Base-by-base conservation (phyloP, 495 filamentous ascomycete genomes). In the Penicillium goetzii region DNA sequence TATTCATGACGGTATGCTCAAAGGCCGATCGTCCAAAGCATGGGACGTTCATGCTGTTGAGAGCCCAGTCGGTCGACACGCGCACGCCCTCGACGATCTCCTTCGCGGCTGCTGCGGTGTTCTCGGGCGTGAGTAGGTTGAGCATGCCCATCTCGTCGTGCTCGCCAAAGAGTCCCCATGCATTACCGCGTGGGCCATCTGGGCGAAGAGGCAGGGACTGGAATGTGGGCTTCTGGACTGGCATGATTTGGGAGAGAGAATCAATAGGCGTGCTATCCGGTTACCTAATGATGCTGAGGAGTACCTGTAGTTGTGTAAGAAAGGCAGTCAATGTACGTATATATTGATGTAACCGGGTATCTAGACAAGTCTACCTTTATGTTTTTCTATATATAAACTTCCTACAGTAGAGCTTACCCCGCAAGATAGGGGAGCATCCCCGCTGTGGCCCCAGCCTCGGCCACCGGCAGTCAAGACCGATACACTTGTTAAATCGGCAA, bases 41-140 rank as follows among this genome's bases (percentile, higher is more conserved):
- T 1, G 79, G 74, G 6, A 51, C 47, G 10, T 41, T 33, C 26
- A 72, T 72, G 30, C 70, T 70, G 61, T 73, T 68, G 12, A 83
- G 72, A 1, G 69, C 33, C 80, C 79, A 82, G 56, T 82, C 76
- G 5, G 79, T 72, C 9, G 71, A 76, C 0, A 85, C 71, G 4
- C 82, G 75, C 3, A 78, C 68, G 0, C 85, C 85, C 1, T 80
- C 78, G 36, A 72, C 64, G 53, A 87, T 85, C 69, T 88, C 83
- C 19, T 50, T 64, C 28, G 73, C 72, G 38, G 74, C 74, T 7
- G 80, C 82, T 1, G 76, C 73, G 0, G 80, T 78, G 5, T 81
- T 81, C 12, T 72, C 68, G 0, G 79, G 78, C 1, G 80, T 85
- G n/a, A 85, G 71, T 8, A 78, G 69, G 61, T 84, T 84, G 14